These are phyloP conservation scores for Candida wancherniae DNA, from an alignment of 805 yeast species.

Conservation along the genomic window DNA sequence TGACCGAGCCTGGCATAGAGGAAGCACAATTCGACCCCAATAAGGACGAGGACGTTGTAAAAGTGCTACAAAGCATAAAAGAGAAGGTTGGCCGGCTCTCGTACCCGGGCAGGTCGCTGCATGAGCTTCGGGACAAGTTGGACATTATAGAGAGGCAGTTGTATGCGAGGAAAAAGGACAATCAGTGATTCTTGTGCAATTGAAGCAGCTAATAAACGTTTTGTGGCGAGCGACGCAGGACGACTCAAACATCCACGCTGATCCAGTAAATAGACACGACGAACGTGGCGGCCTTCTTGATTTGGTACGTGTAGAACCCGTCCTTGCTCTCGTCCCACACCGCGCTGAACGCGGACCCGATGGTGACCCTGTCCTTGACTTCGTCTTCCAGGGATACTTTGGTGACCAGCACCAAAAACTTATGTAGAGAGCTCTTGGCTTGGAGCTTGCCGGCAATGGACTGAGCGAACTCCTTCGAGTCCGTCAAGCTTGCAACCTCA, in stretches of 20 bases:
- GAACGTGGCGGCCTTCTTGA: conserved; percentile 20
- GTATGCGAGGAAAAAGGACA: conserved; percentile 1
- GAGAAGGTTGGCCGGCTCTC: background rate
- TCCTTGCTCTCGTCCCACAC: conserved; percentile 55
- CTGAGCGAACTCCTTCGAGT: conserved; percentile 24
- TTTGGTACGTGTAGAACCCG: conserved; percentile 41
- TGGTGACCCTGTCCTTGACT: conserved; percentile 17
- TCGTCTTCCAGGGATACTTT: conserved; percentile 20
- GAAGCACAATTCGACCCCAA: conserved; percentile 17
- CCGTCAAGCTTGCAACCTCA: conserved; percentile 1
- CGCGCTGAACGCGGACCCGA: conserved; percentile 44
- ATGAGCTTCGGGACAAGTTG: conserved; percentile 14
- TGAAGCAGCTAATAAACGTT: background rate
- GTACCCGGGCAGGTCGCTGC: too few species aligned
- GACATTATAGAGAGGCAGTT: conserved; percentile 12
- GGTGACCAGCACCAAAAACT: conserved; percentile 48
- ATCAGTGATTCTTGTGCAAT: too few species aligned
- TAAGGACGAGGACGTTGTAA: conserved; percentile 9
- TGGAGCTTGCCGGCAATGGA: conserved; percentile 32
- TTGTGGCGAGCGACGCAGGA: background rate
- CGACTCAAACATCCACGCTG: conserved; percentile 8
- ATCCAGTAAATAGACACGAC: conserved; percentile 18
- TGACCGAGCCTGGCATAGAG: too few species aligned
- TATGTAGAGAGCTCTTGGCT: conserved; percentile 48
- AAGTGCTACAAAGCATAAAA: conserved; percentile 2